These are phyloP conservation scores for Mucor circinelloides DNA, from an alignment of 371 early-diverging fungal genomes.

Conservation along the genomic window DNA sequence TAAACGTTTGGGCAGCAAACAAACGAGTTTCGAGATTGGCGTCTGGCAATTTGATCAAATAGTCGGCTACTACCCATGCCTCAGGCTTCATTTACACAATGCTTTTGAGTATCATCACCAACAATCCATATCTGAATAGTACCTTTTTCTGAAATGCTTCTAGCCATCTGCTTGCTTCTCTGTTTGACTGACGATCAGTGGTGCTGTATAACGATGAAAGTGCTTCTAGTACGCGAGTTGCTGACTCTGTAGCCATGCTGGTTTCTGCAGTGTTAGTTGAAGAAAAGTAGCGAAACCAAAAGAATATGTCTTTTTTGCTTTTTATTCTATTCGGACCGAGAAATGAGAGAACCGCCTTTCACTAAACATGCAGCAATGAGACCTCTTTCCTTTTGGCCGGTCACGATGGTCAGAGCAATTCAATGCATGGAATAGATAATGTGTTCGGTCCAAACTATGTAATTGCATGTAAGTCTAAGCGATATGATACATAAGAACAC, in stretches of 20 bases:
- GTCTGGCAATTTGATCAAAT: conserved; percentile 62
- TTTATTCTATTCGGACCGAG: background rate
- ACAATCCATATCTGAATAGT: background rate
- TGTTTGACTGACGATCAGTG: conserved; percentile 42
- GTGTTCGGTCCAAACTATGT: too few relatives aligned
- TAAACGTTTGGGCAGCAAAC: conserved; percentile 93
- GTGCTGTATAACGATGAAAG: conserved; percentile 35
- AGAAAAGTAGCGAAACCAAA: background rate
- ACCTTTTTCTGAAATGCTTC: conserved; percentile 90
- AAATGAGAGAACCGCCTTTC: background rate
- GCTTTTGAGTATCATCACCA: background rate
- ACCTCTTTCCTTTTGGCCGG: background rate
- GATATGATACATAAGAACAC: too few relatives aligned
- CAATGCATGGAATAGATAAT: too few relatives aligned
- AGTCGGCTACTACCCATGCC: conserved; percentile 87
- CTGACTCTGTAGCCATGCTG: conserved; percentile 18
- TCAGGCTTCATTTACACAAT: conserved; percentile 54
- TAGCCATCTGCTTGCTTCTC: conserved; percentile 82
- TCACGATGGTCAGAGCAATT: too few relatives aligned
- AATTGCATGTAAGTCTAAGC: too few relatives aligned
- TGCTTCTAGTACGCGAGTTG: conserved; percentile 26
- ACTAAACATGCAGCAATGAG: background rate
- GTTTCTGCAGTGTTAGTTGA: background rate
- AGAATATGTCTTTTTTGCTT: background rate
- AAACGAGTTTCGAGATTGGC: conserved; percentile 67